Base-by-base conservation (phyloP, 1,284 basidiomycete genomes). In the Veloporphyrellus conicus region DNA sequence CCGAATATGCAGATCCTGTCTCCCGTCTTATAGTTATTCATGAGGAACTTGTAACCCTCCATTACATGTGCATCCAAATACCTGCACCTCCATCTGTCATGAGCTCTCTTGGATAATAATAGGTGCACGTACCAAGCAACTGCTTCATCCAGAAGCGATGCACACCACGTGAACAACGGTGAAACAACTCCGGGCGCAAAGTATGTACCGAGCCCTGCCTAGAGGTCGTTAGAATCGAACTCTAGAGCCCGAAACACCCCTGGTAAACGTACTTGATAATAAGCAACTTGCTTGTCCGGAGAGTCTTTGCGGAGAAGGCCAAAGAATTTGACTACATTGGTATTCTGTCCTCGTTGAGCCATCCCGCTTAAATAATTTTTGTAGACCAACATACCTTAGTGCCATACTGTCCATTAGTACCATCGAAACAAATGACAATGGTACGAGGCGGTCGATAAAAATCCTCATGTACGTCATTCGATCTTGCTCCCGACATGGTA, bases 241-340 rank as follows among this genome's bases (percentile, higher is more conserved):
- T 4, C 7, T 1, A n/a, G 27, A 7, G 3, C 19, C 12, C 6
- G 15, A 25, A 16, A 20, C 37, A 38, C n/a, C 6, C 16, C 16
- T 39, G 22, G 27, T 1, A 33, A 31, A 50, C 61, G 35, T 45
- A 79, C 82, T 62, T 87, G 86, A 54, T 88, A 88, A 57, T 87
- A 87, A 48, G 74, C 73, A 15, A 84, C 53, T 54, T 88, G 86
- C 31, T 77, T 61, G 6, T 75, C 68, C 6, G 61, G 68, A 45
- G 75, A 67, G 51, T 81, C 76, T 58, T 85, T 87, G 60, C 75
- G 72, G 31, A 87, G 67, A 25, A 84, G 65, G 11, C 74, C 68
- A 59, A 81, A 84, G 47, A 87, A 71, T 56, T 81, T 82, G 52
- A 87, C 80, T 40, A 87, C 76, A 51, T 87, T 87, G 7, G 84